phyloP scores from a whole-genome alignment of 2,329 filamentous ascomycete species.

The Botrytis cinerea region DNA sequence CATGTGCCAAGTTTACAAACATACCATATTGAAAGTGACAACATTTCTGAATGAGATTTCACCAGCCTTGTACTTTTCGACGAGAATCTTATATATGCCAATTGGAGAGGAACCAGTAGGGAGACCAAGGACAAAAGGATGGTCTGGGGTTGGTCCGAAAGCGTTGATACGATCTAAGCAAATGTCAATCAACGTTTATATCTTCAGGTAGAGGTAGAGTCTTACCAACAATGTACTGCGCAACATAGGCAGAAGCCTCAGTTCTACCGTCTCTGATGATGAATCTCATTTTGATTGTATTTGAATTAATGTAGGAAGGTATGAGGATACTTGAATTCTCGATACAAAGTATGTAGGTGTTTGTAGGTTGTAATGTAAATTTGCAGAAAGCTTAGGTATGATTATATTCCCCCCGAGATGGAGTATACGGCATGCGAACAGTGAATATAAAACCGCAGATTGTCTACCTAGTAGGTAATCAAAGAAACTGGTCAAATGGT shows the following conservation, averaged over 20 bases:
- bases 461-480: background rate
- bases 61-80: slow-evolving; percentile 68
- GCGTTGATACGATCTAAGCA: slow-evolving; percentile 70
- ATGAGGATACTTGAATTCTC: background rate
- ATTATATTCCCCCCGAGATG: background rate
- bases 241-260: slow-evolving; percentile 72
- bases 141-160: slow-evolving; percentile 70
- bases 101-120: slow-evolving; percentile 83
- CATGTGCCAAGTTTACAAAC: slow-evolving; percentile 29
- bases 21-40: slow-evolving; percentile 88
- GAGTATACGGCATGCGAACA: slow-evolving; percentile 2
- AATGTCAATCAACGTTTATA: slow-evolving; percentile 1
- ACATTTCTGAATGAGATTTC: slow-evolving; percentile 83
- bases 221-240: slow-evolving; percentile 75
- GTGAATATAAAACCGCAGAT: slow-evolving; percentile 15
- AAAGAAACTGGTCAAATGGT: slow-evolving; percentile 25
- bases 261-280: slow-evolving; percentile 76
- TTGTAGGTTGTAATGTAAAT: slow-evolving; percentile 3
- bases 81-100: slow-evolving; percentile 74
- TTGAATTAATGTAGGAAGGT: background rate
- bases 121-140: slow-evolving; percentile 79
- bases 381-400: background rate
- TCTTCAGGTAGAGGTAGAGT: slow-evolving; percentile 1
- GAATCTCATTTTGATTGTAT: slow-evolving; percentile 63
- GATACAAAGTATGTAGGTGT: background rate